Evolutionary conservation across 306 rosid genomes (phyloP).

Genomic region (Acmispon strigosus): DNA sequence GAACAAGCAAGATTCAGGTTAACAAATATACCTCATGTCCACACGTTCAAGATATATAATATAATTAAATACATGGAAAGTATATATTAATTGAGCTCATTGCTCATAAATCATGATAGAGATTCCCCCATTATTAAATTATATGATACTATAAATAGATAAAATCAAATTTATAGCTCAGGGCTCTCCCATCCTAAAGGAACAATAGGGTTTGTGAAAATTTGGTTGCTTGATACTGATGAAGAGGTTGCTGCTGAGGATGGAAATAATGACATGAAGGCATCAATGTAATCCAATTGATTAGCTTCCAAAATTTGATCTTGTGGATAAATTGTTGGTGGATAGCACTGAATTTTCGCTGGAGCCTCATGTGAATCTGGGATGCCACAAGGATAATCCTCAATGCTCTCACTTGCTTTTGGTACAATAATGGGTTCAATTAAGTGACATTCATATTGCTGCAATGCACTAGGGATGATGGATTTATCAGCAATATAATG

Average conservation of each 20-base stretch:
- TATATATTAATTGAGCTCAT: neutral
- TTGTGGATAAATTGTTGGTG: constrained; percentile 16
- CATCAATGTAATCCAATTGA: constrained; percentile 50
- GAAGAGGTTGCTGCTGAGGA: constrained; percentile 23
- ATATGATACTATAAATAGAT: constrained; percentile 2
- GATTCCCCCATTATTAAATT: neutral
- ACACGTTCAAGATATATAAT: neutral
- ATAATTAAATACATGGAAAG: constrained; percentile 15
- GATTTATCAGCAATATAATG: constrained; percentile 21
- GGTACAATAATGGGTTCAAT: constrained; percentile 29
- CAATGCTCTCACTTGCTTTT: constrained; percentile 37
- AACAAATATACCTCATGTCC: neutral
- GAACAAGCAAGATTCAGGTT: constrained; percentile 27
- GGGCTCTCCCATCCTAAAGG: constrained; percentile 27
- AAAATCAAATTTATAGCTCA: constrained; percentile 18
- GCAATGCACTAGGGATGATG: constrained; percentile 24
- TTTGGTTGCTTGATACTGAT: constrained; percentile 20
- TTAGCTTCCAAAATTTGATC: constrained; percentile 24
- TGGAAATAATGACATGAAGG: constrained; percentile 38
- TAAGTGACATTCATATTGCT: constrained; percentile 18
- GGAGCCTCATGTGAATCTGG: constrained; percentile 35
- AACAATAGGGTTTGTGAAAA: constrained; percentile 16
- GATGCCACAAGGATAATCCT: constrained; percentile 28
- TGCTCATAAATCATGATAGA: neutral
- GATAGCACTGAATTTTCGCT: constrained; percentile 19